phyloP scores from a whole-genome alignment of 139 green algal species.

The Eudorina sp. region DNA sequence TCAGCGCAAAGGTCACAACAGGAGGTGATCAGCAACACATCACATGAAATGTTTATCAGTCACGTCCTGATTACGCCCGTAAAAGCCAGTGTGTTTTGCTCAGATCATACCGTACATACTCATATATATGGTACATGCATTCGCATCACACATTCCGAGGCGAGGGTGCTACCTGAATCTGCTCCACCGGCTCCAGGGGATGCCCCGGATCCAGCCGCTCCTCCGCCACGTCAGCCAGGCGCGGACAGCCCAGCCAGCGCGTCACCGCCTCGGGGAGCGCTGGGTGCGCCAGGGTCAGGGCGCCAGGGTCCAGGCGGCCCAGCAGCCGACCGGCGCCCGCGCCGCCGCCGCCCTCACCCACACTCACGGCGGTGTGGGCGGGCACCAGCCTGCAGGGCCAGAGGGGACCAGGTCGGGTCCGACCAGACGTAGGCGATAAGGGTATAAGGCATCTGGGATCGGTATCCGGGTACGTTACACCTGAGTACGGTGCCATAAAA shows the following conservation, averaged over 20 bases:
- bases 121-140: too few species aligned
- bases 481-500: too few species aligned
- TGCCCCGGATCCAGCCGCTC: slow-evolving; percentile 53
- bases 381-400: slow-evolving; percentile 48
- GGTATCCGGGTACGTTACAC: too few species aligned
- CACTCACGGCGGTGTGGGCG: slow-evolving; percentile 38
- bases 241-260: slow-evolving; percentile 59
- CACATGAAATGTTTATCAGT: too few species aligned
- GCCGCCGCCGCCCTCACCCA: slow-evolving; percentile 44
- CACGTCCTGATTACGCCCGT: too few species aligned
- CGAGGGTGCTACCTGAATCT: slow-evolving; percentile 51
- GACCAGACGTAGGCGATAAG: too few species aligned
- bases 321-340: slow-evolving; percentile 55
- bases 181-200: slow-evolving; percentile 49
- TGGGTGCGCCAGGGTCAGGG: slow-evolving; percentile 64
- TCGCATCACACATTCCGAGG: too few species aligned
- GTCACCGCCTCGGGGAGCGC: slow-evolving; percentile 50
- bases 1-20: too few species aligned
- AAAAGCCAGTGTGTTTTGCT: too few species aligned
- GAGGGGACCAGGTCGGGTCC: neutral
- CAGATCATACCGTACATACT: too few species aligned
- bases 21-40: too few species aligned
- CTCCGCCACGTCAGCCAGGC: slow-evolving; percentile 61
- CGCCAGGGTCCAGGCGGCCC: slow-evolving; percentile 63
- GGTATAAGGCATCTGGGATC: too few species aligned